Base-by-base conservation (phyloP, 768 basidiomycete species). In the Amanita jacksonii region DNA sequence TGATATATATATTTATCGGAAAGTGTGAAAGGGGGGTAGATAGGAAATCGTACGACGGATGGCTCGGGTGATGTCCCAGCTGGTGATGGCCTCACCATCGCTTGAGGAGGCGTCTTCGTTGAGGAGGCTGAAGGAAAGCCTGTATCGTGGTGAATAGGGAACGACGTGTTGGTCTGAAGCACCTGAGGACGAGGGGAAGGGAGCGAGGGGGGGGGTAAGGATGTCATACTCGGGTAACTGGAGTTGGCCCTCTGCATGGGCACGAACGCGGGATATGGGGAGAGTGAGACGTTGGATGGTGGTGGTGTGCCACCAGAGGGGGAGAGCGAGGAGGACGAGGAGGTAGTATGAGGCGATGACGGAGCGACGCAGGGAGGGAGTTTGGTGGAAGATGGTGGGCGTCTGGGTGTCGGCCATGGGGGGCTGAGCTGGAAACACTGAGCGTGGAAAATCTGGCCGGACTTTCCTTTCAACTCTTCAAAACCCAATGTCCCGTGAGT, bases 241-340 rank as follows among this genome's bases (percentile, higher is more conserved):
- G 37, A 7, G 37, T 6, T 9, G 19, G 37, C n/a, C n/a, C n/a
- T n/a, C n/a, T n/a, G n/a, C 66, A 52, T 80, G 70, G 5, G 70
- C 67, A 31, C 60, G 59, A 25, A 92, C 79, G 16, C 76, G 72
- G 33, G 63, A 60, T 6, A 70, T 64, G 1, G 93, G 89, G 9
- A 96, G 66, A 0, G 81, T 66, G 12, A 85, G 69, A 20, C 93
- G 77, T 55, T 92, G 75, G 22, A 98, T 94, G 50, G 85, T 86
- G 4, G 96, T 98, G 20, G 85, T 81, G 40, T 69, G 72, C 90
- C 91, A 97, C 96, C 96, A 99, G 38, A 89, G 71, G 2, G 96
- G 96, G 15, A 93, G 47, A 1, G 82, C 83, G 5, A 89, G 63
- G 25, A 94, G 51, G 27, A 96, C 72, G 20, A 90, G 62, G 19